These are phyloP conservation scores for Microthlaspi erraticum DNA, from an alignment of 345 rosid species.

Conservation along the genomic window DNA sequence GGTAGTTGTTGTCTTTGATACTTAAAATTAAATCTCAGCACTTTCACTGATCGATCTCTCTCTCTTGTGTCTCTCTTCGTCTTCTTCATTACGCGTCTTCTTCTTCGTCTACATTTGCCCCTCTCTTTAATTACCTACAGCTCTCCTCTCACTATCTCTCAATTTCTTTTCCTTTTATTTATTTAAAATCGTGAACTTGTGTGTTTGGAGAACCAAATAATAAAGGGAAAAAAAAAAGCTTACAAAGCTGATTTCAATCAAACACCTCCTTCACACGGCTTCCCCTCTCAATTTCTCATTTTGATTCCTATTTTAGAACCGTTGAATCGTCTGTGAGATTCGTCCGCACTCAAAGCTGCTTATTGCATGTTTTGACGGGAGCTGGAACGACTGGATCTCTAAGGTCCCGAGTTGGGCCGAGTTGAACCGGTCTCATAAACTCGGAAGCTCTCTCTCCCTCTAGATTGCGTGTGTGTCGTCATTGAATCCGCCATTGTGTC, in stretches of 20 bases:
- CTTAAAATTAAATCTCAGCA: conserved; percentile 1
- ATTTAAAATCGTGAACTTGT: conserved; percentile 10
- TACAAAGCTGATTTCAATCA: conserved; percentile 4
- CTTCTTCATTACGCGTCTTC: conserved; percentile 43
- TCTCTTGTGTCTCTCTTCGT: conserved; percentile 1
- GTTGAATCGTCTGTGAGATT: conserved; percentile 10
- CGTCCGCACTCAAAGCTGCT: background rate
- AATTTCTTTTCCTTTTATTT: conserved; percentile 22
- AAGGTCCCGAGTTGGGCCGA: conserved; percentile 16
- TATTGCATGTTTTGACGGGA: conserved; percentile 36
- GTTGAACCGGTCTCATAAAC: conserved; percentile 3
- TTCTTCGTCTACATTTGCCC: conserved; percentile 30
- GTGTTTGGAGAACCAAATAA: background rate
- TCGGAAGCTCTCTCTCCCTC: conserved; percentile 22
- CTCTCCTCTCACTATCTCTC: conserved; percentile 32
- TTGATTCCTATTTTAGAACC: too few relatives aligned
- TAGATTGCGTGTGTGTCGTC: background rate
- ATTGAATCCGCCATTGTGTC: background rate
- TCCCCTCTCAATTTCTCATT: background rate
- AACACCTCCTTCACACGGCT: conserved; percentile 21
- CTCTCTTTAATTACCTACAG: conserved; percentile 23
- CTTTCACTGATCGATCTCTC: background rate
- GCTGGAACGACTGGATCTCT: conserved; percentile 33
- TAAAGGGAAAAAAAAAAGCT: background rate
- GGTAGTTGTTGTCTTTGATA: background rate